Conservation (phyloP, 331 rosid species). For the Spiraea crenata region DNA sequence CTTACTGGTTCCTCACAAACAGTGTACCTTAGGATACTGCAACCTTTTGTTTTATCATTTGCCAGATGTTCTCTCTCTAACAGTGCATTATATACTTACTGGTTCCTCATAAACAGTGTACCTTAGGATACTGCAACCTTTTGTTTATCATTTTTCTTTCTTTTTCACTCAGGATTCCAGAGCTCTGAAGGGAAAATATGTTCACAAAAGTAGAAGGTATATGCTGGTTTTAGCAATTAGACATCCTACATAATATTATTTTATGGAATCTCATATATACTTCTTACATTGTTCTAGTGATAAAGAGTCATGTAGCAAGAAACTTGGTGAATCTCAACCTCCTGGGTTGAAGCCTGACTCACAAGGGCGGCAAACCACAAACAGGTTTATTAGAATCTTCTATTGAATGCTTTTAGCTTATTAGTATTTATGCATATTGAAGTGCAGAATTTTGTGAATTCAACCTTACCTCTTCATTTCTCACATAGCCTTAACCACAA, state of each 20-base stretch:
- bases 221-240: constrained; percentile 18
- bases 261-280: constrained; percentile 25
- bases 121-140: background rate
- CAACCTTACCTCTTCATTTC: background rate
- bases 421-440: constrained; percentile 3
- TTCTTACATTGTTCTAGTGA: constrained; percentile 29
- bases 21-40: background rate
- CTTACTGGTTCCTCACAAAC: background rate
- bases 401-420: background rate
- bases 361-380: constrained; percentile 33
- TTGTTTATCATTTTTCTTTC: background rate
- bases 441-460: constrained; percentile 4
- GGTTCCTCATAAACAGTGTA: background rate
- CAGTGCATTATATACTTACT: background rate
- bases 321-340: constrained; percentile 36
- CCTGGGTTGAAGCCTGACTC: constrained; percentile 34
- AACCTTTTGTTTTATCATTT: background rate
- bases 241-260: constrained; percentile 12
- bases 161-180: constrained; percentile 47
- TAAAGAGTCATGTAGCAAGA: constrained; percentile 32
- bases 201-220: constrained; percentile 46
- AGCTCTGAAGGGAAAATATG: constrained; percentile 31
- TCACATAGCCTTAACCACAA: constrained; percentile 30
- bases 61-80: background rate
- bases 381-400: constrained; percentile 45